Evolutionary conservation across 345 rosid species (phyloP), one percentile per base, ranked within the genome.

Genomic region (Rhizophora mangle): DNA sequence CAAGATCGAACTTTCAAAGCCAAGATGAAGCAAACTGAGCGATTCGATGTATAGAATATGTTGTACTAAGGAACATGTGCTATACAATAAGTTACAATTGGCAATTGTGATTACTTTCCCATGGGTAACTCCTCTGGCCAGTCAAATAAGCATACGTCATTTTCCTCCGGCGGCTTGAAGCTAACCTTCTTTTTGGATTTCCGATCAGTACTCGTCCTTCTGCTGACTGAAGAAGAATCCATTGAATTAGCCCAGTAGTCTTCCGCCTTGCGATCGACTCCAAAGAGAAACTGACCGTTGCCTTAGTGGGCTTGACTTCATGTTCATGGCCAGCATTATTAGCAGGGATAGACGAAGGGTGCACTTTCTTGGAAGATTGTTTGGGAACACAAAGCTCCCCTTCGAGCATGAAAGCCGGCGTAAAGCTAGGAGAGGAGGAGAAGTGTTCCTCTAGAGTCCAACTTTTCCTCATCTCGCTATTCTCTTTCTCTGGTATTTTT

Each of bases 91-190:
- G 29, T 55, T 26, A 0, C 20, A 3, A 10, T 24, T 20, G 10
- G 6, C 22, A 56, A 2, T 56, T 56, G 29, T 3, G 19, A 27
- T 67, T 16, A 62, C 34, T 32, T 47, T 29, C 57, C 60, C 29
- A 24, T 10, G 34, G 26, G 13, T 30, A 65, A 19, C 20, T 73
- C 46, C 4, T 22, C 20, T 16, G 86, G 77, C 6, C 78, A 83
- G 73, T 79, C 62, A 59, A 81, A 79, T 2, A 78, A 6, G 65
- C 73, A 54, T 54, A 76, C 65, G 20, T 83, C 84, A 53, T 78
- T 60, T 49, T 81, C 82, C 26, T 79, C 78, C 0, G 85, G 85
- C 69, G 67, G 55, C 76, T 59, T 83, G 73, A 85, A 83, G 72
- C 75, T 77, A 27, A 85, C 85, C 70, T 61, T 79, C 79, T 83